Percentiles rank a stretch among this genome's conserved stretches.
These are phyloP conservation scores for Articulospora tetracladia DNA, from an alignment of 495 filamentous ascomycete species.

Conservation along the genomic window DNA sequence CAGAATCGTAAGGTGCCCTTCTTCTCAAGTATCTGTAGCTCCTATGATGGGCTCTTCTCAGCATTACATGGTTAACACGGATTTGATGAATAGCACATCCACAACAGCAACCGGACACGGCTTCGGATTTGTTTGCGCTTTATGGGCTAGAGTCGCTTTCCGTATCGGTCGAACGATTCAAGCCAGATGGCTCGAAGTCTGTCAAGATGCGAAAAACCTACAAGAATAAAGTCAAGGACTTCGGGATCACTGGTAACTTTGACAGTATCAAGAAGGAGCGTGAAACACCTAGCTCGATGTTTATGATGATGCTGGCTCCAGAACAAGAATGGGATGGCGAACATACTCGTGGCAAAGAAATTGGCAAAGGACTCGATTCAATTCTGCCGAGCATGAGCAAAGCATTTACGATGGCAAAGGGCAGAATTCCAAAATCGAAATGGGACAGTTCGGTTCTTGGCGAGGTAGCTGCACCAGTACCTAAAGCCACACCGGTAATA, in stretches of 20 bases:
- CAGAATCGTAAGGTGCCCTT: constrained; percentile 58
- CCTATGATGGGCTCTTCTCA: constrained; percentile 6
- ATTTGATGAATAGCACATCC: constrained; percentile 41
- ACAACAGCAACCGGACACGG: constrained; percentile 32
- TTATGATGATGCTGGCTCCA: constrained; percentile 43
- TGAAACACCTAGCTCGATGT: constrained; percentile 32
- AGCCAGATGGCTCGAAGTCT: constrained; percentile 39
- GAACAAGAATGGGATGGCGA: constrained; percentile 53
- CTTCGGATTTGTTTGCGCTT: constrained; percentile 48
- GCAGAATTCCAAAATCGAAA: constrained; percentile 38
- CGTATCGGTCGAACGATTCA: constrained; percentile 47
- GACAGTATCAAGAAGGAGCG: constrained; percentile 45
- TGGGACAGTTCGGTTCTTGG: constrained; percentile 52
- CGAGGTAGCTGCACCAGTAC: constrained; percentile 38
- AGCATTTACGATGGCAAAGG: constrained; percentile 46
- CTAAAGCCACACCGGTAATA: constrained; percentile 18
- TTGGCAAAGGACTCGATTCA: constrained; percentile 43
- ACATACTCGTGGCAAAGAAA: constrained; percentile 50
- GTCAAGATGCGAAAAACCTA: constrained; percentile 58
- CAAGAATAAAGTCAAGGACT: constrained; percentile 52
- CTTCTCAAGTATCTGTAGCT: constrained; percentile 13
- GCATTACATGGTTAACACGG: constrained; percentile 45
- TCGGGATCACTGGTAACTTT: constrained; percentile 49
- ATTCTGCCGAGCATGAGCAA: constrained; percentile 30
- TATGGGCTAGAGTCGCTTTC: constrained; percentile 46